phyloP scores from a whole-genome alignment of 2,329 filamentous ascomycete genomes.

The Didymella segeticola region DNA sequence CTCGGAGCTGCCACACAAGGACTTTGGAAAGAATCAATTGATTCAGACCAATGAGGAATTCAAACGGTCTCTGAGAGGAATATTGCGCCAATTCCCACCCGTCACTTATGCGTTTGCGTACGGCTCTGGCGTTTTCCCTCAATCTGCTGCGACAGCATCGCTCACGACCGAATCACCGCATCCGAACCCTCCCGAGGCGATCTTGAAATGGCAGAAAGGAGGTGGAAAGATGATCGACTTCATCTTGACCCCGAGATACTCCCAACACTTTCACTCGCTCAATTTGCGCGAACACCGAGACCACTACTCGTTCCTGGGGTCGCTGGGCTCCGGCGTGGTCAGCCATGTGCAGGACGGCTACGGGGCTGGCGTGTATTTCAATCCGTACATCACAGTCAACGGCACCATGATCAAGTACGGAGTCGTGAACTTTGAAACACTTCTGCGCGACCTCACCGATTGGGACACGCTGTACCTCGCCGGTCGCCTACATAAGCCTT shows the following conservation, averaged over 20 bases:
- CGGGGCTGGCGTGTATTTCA: constrained; percentile 97
- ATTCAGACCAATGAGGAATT: constrained; percentile 93
- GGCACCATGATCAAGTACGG: constrained; percentile 98
- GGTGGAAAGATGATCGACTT: constrained; percentile 98
- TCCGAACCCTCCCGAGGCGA: constrained; percentile 78
- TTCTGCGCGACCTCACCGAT: constrained; percentile 82
- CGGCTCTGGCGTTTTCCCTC: constrained; percentile 93
- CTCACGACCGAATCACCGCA: constrained; percentile 71
- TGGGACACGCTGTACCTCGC: constrained; percentile 98
- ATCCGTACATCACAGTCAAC: constrained; percentile 92
- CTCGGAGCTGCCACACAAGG: constrained; percentile 75
- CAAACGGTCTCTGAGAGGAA: constrained; percentile 84
- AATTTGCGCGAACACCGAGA: constrained; percentile 88
- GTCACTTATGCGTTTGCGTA: constrained; percentile 98
- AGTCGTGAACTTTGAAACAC: constrained; percentile 90
- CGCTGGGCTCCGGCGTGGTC: constrained; percentile 83
- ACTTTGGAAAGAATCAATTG: constrained; percentile 95
- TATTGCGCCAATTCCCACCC: constrained; percentile 92
- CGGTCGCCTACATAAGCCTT: constrained; percentile 92
- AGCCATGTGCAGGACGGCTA: constrained; percentile 84
- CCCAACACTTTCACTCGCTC: constrained; percentile 95
- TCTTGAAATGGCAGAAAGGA: constrained; percentile 84
- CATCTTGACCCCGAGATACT: constrained; percentile 93
- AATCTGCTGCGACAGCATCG: constrained; percentile 61
- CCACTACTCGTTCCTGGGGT: constrained; percentile 88